A percentile compares a stretch with the other conserved stretches of the same genome.
Conservation (phyloP, 192 early-diverging fungal species). For the Dissophora ornata region DNA sequence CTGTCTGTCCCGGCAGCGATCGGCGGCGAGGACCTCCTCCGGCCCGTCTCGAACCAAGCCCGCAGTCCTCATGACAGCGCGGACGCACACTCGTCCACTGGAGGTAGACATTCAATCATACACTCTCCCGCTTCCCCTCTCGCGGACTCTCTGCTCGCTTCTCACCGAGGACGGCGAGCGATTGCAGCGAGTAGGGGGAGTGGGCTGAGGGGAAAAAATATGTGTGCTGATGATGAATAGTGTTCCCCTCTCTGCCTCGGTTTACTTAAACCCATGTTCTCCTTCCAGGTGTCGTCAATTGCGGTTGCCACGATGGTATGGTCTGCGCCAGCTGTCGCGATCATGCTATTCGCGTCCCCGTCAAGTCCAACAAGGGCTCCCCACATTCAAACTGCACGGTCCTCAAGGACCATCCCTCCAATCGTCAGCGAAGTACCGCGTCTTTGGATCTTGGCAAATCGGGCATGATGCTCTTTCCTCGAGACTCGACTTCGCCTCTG, state of each 20-base stretch:
- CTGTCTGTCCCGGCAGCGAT: conserved; percentile 28
- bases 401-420: conserved; percentile 16
- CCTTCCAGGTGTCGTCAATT: conserved; percentile 34
- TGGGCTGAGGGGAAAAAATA: neutral
- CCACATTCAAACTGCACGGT: conserved; percentile 3
- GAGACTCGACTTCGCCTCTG: conserved; percentile 31
- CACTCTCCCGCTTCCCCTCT: neutral
- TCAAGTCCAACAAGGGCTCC: conserved; percentile 26
- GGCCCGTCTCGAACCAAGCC: conserved; percentile 34
- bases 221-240: conserved; percentile 1
- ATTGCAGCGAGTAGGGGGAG: conserved; percentile 2
- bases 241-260: neutral
- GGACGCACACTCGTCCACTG: conserved; percentile 37
- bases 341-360: conserved; percentile 6
- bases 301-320: conserved; percentile 34
- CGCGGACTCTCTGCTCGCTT: neutral
- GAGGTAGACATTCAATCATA: conserved; percentile 45
- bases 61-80: conserved; percentile 25
- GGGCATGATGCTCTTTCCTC: conserved; percentile 25
- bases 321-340: conserved; percentile 30
- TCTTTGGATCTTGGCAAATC: conserved; percentile 48
- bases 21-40: conserved; percentile 45
- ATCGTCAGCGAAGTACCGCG: conserved; percentile 29
- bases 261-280: conserved; percentile 33
- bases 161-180: neutral